These are phyloP conservation scores for Lentinula raphanica DNA, from an alignment of 768 basidiomycete genomes.

Conservation along the genomic window DNA sequence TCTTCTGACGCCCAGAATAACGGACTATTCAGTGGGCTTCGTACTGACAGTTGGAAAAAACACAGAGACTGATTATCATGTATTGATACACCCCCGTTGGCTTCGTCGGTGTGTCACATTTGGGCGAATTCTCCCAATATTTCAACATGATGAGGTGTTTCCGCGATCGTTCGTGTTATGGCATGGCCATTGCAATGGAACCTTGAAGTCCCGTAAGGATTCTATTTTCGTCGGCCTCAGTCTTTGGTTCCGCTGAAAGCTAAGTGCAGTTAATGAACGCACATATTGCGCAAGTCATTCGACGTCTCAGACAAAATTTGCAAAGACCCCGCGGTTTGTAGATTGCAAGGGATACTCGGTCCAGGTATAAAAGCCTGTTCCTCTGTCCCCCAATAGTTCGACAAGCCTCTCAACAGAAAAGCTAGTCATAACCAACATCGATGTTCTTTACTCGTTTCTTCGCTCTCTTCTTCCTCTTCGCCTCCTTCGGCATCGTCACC, in stretches of 20 bases:
- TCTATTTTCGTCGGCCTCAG: too few species aligned
- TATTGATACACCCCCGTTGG: too few species aligned
- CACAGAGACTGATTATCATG: neutral
- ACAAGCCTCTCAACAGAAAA: neutral
- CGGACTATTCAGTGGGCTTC: neutral
- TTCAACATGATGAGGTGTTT: too few species aligned
- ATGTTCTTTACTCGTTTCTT: constrained; percentile 5
- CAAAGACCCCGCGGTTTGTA: too few species aligned
- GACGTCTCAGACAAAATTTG: neutral
- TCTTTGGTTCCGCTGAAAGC: too few species aligned
- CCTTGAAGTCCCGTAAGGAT: too few species aligned
- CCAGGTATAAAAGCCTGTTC: neutral
- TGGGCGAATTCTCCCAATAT: too few species aligned
- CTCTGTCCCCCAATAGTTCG: neutral
- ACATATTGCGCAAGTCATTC: neutral
- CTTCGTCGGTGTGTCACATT: too few species aligned
- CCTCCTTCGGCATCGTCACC: neutral
- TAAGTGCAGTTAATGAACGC: neutral
- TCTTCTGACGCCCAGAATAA: neutral
- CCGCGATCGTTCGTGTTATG: too few species aligned
- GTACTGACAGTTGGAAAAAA: neutral
- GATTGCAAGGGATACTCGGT: too few species aligned
- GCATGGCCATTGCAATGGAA: too few species aligned
- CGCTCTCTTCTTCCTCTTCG: constrained; percentile 1
- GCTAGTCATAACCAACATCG: neutral